Conservation (phyloP, 2,329 filamentous ascomycete species). For the Penicillium sp. region DNA sequence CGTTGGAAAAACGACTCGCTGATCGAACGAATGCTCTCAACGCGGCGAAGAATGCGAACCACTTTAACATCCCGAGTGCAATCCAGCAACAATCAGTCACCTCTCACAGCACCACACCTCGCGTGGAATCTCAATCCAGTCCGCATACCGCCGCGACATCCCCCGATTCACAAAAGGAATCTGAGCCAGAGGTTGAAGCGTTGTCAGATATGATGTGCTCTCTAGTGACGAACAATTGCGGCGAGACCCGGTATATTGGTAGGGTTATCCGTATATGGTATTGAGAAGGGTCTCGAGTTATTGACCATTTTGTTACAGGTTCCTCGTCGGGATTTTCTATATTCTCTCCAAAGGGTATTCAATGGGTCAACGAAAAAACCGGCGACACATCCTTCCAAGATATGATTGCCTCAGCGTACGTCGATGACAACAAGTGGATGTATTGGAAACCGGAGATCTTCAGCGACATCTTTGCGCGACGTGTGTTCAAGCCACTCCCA, state of each 20-base stretch:
- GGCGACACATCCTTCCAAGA: conserved; percentile 93
- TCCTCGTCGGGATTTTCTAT: conserved; percentile 98
- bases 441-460: conserved; percentile 99
- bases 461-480: conserved; percentile 84
- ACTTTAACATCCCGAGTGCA: conserved; percentile 35
- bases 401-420: conserved; percentile 90
- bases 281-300: background rate
- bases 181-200: conserved; percentile 77
- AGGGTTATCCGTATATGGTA: conserved; percentile 38
- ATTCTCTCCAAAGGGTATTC: conserved; percentile 95
- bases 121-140: conserved; percentile 54
- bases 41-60: conserved; percentile 44
- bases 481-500: conserved; percentile 82
- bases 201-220: conserved; percentile 99
- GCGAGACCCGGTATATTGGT: conserved; percentile 97
- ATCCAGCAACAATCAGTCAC: conserved; percentile 41
- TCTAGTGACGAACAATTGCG: conserved; percentile 89
- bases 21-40: conserved; percentile 54
- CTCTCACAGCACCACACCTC: conserved; percentile 55
- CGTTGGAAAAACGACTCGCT: conserved; percentile 76
- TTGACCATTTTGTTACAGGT: conserved; percentile 57
- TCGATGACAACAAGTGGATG: conserved; percentile 94
- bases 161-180: conserved; percentile 59
- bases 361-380: conserved; percentile 98
- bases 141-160: conserved; percentile 59